Percentiles rank a stretch among this genome's conserved stretches.
Evolutionary conservation across 2,329 filamentous ascomycete species (phyloP).

Genomic region (Calonectria pauciramosa): DNA sequence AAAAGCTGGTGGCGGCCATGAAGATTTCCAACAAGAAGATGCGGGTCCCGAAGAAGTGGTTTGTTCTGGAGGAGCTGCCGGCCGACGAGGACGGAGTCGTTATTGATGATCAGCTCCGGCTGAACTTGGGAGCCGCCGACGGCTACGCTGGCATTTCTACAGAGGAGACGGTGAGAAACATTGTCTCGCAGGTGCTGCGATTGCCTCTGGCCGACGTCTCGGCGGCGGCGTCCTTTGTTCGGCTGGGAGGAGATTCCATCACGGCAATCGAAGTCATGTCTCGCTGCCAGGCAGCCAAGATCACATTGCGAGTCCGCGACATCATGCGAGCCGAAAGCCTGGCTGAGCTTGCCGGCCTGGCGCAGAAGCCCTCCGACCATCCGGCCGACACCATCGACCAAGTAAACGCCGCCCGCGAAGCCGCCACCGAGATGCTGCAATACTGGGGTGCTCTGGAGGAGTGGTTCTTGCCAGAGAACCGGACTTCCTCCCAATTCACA

Average conservation of each 20-base stretch:
- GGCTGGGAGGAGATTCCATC: constrained; percentile 61
- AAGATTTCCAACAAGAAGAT: constrained; percentile 21
- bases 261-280: constrained; percentile 59
- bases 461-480: constrained; percentile 3
- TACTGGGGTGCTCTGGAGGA: constrained; percentile 20
- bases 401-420: constrained; percentile 5
- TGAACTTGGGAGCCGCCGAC: constrained; percentile 14
- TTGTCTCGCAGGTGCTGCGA: constrained; percentile 21
- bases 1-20: constrained; percentile 17
- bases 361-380: constrained; percentile 8
- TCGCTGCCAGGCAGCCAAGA: constrained; percentile 58
- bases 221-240: constrained; percentile 20
- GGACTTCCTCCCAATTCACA: neutral
- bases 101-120: constrained; percentile 12
- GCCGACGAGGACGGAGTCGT: constrained; percentile 9
- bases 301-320: constrained; percentile 50
- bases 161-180: constrained; percentile 23
- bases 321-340: constrained; percentile 20
- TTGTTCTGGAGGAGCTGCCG: constrained; percentile 18
- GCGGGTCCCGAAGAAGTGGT: constrained; percentile 22
- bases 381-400: neutral
- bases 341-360: constrained; percentile 12
- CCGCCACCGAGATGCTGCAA: constrained; percentile 15
- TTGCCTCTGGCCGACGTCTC: constrained; percentile 17
- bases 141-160: constrained; percentile 17